Evolutionary conservation across 2,329 filamentous ascomycete genomes (phyloP).

Genomic region (Neofusicoccum sp.): DNA sequence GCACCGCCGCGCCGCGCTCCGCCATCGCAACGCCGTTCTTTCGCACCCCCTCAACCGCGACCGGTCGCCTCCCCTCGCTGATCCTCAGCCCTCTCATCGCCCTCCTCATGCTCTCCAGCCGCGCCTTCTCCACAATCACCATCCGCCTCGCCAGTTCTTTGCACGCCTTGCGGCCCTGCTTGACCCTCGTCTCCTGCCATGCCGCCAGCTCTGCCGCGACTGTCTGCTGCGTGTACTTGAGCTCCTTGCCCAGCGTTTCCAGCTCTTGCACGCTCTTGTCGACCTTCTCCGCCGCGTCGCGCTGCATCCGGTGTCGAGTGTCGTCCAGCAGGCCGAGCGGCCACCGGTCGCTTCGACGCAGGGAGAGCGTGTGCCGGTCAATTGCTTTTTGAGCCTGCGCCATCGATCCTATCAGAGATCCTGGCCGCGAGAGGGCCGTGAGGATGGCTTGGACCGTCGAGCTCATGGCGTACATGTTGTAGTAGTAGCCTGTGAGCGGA

Average conservation of each 20-base stretch:
- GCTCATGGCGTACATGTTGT: slow-evolving; percentile 74
- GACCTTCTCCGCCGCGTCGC: slow-evolving; percentile 81
- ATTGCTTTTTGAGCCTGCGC: slow-evolving; percentile 70
- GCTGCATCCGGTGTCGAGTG: slow-evolving; percentile 74
- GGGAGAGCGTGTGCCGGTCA: slow-evolving; percentile 72
- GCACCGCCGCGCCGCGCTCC: background rate
- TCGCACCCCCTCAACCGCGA: background rate
- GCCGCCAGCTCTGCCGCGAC: slow-evolving; percentile 88
- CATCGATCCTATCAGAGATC: slow-evolving; percentile 74
- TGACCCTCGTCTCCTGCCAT: slow-evolving; percentile 88
- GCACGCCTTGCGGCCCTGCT: slow-evolving; percentile 71
- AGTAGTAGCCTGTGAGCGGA: slow-evolving; percentile 71
- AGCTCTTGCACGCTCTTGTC: slow-evolving; percentile 68
- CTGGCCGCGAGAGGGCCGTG: slow-evolving; percentile 73
- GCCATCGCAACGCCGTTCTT: background rate
- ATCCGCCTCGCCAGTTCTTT: slow-evolving; percentile 73
- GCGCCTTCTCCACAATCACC: slow-evolving; percentile 75
- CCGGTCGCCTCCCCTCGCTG: slow-evolving; percentile 7
- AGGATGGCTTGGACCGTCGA: slow-evolving; percentile 81
- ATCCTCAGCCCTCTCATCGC: slow-evolving; percentile 62
- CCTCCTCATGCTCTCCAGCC: slow-evolving; percentile 75
- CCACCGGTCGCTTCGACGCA: slow-evolving; percentile 75
- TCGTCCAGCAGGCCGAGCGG: slow-evolving; percentile 82
- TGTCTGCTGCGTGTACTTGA: slow-evolving; percentile 89
- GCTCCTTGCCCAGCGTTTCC: slow-evolving; percentile 71